phyloP scores from a whole-genome alignment of 1,139 yeast species.

The Lodderomyces margitis region DNA sequence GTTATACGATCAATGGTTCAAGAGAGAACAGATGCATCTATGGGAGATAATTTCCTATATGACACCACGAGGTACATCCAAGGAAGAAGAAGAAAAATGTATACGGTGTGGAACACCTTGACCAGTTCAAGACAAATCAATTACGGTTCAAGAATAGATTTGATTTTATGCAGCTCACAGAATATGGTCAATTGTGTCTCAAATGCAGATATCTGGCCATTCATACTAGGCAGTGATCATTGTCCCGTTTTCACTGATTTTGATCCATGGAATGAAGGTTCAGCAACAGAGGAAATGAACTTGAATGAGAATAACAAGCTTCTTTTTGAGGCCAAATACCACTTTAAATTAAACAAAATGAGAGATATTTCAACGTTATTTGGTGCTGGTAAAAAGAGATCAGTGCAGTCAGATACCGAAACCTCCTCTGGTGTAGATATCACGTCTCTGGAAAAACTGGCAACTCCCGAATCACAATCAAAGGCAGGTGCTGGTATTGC shows the following conservation, averaged over 20 bases:
- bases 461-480: constrained; percentile 1
- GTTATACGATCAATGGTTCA: constrained; percentile 20
- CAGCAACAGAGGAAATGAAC: constrained; percentile 7
- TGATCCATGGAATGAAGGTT: constrained; percentile 19
- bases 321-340: constrained; percentile 55
- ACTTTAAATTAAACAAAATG: constrained; percentile 46
- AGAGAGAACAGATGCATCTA: constrained; percentile 4
- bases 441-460: background rate
- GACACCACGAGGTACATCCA: constrained; percentile 67
- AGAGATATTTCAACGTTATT: constrained; percentile 58
- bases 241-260: constrained; percentile 86
- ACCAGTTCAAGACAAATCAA: constrained; percentile 78
- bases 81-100: constrained; percentile 61
- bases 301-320: constrained; percentile 23
- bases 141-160: constrained; percentile 86
- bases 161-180: constrained; percentile 35
- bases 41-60: constrained; percentile 34
- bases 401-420: constrained; percentile 7
- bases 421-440: background rate
- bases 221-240: constrained; percentile 84
- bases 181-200: constrained; percentile 21
- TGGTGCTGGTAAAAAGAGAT: constrained; percentile 9
- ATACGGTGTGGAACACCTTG: constrained; percentile 90
- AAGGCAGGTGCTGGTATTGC: too few species aligned
- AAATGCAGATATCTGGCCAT: constrained; percentile 65